These are phyloP conservation scores for Nitzschia sp. DNA, from an alignment of 108 stramenopile species.

Conservation along the genomic window DNA sequence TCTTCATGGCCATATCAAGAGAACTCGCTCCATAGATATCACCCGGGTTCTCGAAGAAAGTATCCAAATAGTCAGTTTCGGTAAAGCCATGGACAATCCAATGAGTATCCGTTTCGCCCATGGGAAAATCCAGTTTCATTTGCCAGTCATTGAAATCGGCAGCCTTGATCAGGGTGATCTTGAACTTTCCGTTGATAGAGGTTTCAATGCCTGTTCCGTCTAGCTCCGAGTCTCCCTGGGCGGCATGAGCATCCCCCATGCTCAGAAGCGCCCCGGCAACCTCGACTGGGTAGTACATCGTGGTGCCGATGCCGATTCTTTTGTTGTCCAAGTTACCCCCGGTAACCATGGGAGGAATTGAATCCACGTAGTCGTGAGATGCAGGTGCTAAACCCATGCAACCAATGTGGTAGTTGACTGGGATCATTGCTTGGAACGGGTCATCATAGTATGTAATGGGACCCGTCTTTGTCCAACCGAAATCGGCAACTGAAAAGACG, in stretches of 20 bases:
- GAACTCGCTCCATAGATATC: slow-evolving; percentile 38
- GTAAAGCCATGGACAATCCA: slow-evolving; percentile 50
- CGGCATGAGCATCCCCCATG: slow-evolving; percentile 41
- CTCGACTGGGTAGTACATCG: slow-evolving; percentile 44
- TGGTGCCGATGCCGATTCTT: slow-evolving; percentile 33
- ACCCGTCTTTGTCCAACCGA: slow-evolving; percentile 30
- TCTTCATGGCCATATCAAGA: slow-evolving; percentile 51
- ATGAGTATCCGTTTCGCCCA: slow-evolving; percentile 39
- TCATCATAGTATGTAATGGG: slow-evolving; percentile 39
- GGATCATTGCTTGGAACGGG: slow-evolving; percentile 37
- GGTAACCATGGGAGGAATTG: slow-evolving; percentile 42
- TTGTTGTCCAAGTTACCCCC: slow-evolving; percentile 31
- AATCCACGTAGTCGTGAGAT: slow-evolving; percentile 39
- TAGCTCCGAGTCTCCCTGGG: slow-evolving; percentile 13
- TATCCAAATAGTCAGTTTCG: slow-evolving; percentile 43
- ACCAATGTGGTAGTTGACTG: slow-evolving; percentile 39
- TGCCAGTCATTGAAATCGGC: slow-evolving; percentile 42
- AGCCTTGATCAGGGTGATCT: slow-evolving; percentile 43
- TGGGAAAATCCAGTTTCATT: slow-evolving; percentile 39
- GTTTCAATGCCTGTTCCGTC: slow-evolving; percentile 56
- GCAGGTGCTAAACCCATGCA: slow-evolving; percentile 44
- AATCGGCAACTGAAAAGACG: slow-evolving; percentile 19
- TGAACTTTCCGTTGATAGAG: slow-evolving; percentile 44
- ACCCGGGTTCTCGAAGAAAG: slow-evolving; percentile 22
- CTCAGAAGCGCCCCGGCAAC: slow-evolving; percentile 30